Evolutionary conservation across 805 yeast species (phyloP), one percentile per base, ranked within the genome.

Genomic region (Candida adriatica): DNA sequence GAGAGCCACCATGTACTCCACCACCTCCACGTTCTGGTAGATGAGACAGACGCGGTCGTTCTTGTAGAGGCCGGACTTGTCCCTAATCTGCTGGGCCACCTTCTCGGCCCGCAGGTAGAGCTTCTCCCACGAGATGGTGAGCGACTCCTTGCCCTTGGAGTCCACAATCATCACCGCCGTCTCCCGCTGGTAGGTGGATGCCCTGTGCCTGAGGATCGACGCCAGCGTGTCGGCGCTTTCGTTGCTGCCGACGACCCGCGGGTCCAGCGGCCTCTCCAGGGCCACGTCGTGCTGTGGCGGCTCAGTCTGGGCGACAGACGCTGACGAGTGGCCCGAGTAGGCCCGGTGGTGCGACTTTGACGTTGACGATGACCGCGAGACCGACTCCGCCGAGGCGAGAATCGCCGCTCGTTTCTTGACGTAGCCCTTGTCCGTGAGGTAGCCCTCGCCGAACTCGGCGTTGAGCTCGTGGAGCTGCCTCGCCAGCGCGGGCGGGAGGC

Each of bases 121-220:
- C 50, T 85, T 87, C 37, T 85, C 96, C 98, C 98, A 92, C 1
- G 90, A 66, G 10, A 90, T 80, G 1, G 81, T 61, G 21, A 66
- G 66, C 1, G 71, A 63, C 48, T 88, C 96, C 51, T 85, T 88
- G 6, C 96, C 96, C 44, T 73, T 81, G 4, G 69, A 51, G 50
- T 87, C 95, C 10, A 92, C 61, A 2, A 76, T 70, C 27, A 78
- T 58, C 24, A 90, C 66, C 0, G 96, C 96, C 8, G 67, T 62
- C 34, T 83, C 87, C 32, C 73, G 74, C 13, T 70, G 69, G 40
- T 77, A 77, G 4, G 73, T 59, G 13, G 69, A 63, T 4, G 85
- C 94, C 22, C 98, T 62, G 34, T 75, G 79, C 26, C 88, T 64
- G 36, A 92, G 59, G 11, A 86, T 78, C 6, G 78, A 66, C 2